Percentiles rank a stretch among this genome's conserved stretches.
These are phyloP conservation scores for Aspergillus bridgeri DNA, from an alignment of 495 filamentous ascomycete species.

Conservation along the genomic window DNA sequence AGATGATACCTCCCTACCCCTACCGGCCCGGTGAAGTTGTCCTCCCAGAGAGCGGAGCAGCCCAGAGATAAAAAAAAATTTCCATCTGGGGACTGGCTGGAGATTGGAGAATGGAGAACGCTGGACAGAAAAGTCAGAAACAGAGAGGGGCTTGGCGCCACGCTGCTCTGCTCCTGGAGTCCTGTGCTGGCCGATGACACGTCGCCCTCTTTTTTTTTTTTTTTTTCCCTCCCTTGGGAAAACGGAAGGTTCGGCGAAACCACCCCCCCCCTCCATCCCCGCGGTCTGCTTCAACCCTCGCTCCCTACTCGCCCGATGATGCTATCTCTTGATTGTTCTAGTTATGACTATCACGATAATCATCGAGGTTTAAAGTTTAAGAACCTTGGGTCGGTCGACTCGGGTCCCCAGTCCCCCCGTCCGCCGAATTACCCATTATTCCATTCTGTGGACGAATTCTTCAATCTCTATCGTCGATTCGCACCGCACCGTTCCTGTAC, in stretches of 20 bases:
- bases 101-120: too few relatives aligned
- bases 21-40: not conserved
- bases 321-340: not conserved
- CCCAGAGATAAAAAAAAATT: not conserved
- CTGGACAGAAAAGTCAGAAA: not conserved
- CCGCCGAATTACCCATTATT: not conserved
- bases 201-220: slow-evolving; percentile 9
- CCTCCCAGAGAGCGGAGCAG: not conserved
- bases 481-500: not conserved
- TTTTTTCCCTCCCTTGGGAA: not conserved
- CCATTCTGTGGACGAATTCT: not conserved
- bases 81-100: slow-evolving; percentile 6
- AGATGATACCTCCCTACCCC: too few relatives aligned
- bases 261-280: not conserved
- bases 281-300: not conserved
- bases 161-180: not conserved
- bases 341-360: not conserved
- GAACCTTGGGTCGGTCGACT: not conserved
- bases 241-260: slow-evolving; percentile 10
- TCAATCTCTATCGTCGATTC: not conserved
- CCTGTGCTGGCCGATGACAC: slow-evolving; percentile 13
- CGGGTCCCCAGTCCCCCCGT: not conserved
- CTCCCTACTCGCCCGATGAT: not conserved
- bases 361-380: not conserved
- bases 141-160: slow-evolving; percentile 4